Conservation (phyloP, 352 stramenopile genomes). For the Elongisporangium senticosum region DNA sequence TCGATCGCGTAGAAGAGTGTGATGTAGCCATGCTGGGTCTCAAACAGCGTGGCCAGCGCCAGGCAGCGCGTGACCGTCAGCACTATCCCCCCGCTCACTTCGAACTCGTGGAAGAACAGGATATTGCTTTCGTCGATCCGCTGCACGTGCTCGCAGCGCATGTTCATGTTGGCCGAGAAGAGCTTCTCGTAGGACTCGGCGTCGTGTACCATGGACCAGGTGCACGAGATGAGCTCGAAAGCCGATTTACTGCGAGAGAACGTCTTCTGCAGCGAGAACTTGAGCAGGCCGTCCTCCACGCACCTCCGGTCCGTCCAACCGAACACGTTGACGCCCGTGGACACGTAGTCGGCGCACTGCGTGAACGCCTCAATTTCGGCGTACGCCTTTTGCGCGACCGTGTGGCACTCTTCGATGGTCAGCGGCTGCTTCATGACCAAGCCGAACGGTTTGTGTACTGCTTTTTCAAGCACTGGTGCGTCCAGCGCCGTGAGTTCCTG, state of each 20-base stretch:
- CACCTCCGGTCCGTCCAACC: slow-evolving; percentile 49
- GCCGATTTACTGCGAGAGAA: slow-evolving; percentile 24
- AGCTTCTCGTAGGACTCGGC: slow-evolving; percentile 20
- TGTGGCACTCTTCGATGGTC: slow-evolving; percentile 33
- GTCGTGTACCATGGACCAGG: slow-evolving; percentile 33
- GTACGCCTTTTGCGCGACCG: slow-evolving; percentile 28
- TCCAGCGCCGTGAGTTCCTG: background rate
- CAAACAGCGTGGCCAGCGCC: slow-evolving; percentile 37
- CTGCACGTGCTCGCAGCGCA: slow-evolving; percentile 37
- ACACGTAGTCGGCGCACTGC: slow-evolving; percentile 33
- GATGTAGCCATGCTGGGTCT: slow-evolving; percentile 25
- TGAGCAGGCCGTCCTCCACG: slow-evolving; percentile 28
- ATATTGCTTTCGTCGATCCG: slow-evolving; percentile 59
- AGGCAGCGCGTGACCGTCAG: slow-evolving; percentile 31
- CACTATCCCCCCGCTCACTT: slow-evolving; percentile 20
- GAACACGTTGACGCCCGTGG: slow-evolving; percentile 38
- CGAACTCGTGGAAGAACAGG: slow-evolving; percentile 22
- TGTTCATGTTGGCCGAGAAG: slow-evolving; percentile 41
- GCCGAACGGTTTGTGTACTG: background rate
- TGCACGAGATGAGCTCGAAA: slow-evolving; percentile 21
- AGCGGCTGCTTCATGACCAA: slow-evolving; percentile 16
- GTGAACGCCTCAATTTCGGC: slow-evolving; percentile 37
- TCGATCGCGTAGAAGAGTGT: slow-evolving; percentile 44
- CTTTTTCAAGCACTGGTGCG: background rate
- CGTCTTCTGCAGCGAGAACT: slow-evolving; percentile 54